A percentile compares a stretch with the other conserved stretches of the same genome.
These are phyloP conservation scores for Aureobasidium sp. DNA, from an alignment of 2,329 filamentous ascomycete genomes.

Conservation along the genomic window DNA sequence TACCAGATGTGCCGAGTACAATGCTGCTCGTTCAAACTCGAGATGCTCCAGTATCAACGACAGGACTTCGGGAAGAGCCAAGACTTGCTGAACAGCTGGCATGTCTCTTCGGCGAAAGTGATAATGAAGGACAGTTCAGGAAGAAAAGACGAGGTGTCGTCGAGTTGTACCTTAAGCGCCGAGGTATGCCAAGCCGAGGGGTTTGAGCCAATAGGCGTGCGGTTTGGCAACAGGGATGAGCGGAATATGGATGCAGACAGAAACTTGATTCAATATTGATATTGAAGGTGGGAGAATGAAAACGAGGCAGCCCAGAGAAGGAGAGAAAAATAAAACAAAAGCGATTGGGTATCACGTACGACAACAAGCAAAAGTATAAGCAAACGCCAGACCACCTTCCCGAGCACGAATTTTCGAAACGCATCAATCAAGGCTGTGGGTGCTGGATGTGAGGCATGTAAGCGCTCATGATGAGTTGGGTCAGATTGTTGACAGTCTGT, in stretches of 20 bases:
- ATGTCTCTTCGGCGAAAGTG: background rate
- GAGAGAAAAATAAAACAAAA: background rate
- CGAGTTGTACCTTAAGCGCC: background rate
- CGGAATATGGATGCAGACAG: background rate
- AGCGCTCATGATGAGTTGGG: conserved; percentile 12
- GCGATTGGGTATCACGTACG: background rate
- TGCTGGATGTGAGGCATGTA: conserved; percentile 14
- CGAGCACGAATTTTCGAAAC: background rate
- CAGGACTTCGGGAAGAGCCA: background rate
- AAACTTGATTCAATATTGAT: background rate
- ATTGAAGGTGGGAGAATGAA: background rate
- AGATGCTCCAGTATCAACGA: background rate
- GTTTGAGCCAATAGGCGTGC: background rate
- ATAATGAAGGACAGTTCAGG: background rate
- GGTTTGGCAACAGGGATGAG: background rate
- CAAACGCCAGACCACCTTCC: background rate
- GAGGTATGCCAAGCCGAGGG: background rate
- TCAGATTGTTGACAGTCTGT: conserved; percentile 14
- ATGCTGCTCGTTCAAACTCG: background rate
- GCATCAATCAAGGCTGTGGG: background rate
- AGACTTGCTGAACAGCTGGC: background rate
- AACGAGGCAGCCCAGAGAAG: background rate
- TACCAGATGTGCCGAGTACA: background rate
- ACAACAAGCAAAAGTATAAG: background rate
- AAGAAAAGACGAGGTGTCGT: background rate